Conservation (phyloP, 176 grass and related monocot species). For the Sorghum bicolor region DNA sequence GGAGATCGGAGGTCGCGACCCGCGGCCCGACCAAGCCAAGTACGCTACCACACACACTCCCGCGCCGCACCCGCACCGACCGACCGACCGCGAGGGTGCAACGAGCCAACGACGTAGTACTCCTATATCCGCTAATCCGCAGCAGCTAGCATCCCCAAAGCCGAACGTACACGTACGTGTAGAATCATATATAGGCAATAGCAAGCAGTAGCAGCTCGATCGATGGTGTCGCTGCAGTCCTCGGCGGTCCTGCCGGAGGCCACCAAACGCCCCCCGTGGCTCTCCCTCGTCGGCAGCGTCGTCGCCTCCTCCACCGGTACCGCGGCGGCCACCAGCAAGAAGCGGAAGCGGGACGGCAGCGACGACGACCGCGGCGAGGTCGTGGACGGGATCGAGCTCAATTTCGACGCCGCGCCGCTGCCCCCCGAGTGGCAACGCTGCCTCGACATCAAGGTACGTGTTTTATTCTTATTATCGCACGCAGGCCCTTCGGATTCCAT, state of each 20-base stretch:
- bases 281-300: conserved; percentile 22
- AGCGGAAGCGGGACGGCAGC: conserved; percentile 47
- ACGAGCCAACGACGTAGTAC: background rate
- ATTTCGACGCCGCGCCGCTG: conserved; percentile 66
- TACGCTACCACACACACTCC: background rate
- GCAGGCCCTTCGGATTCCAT: background rate
- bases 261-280: conserved; percentile 42
- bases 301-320: conserved; percentile 21
- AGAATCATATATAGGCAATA: background rate
- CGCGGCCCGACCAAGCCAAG: conserved; percentile 22
- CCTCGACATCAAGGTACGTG: conserved; percentile 80
- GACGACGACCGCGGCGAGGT: conserved; percentile 8
- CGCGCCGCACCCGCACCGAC: background rate
- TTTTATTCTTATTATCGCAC: too few species aligned
- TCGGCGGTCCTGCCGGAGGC: conserved; percentile 50
- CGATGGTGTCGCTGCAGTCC: conserved; percentile 79
- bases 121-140: background rate
- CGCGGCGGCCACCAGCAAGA: conserved; percentile 25
- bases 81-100: background rate
- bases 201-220: background rate
- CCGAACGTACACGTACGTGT: background rate
- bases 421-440: conserved; percentile 91
- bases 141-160: background rate
- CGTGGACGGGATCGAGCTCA: conserved; percentile 61
- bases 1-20: background rate